Evolutionary conservation across 1,284 basidiomycete species (phyloP).

Genomic region (Microbotryomycetes sp.): DNA sequence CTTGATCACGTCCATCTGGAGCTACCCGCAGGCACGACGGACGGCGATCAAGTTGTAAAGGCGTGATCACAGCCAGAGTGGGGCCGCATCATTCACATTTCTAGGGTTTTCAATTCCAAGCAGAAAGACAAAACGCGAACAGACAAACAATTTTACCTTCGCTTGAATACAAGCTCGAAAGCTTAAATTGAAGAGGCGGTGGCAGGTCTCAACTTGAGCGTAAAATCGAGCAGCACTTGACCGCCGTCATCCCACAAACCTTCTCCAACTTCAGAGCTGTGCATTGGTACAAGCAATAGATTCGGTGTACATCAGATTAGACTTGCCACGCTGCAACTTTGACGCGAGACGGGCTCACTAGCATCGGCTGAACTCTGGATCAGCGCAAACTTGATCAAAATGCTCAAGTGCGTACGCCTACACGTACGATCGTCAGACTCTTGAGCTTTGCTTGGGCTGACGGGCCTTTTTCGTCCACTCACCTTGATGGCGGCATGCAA

Average conservation of each 20-base stretch:
- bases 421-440: too few species aligned
- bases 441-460: neutral
- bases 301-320: neutral
- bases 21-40: neutral
- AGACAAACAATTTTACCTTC: too few species aligned
- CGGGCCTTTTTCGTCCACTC: too few species aligned
- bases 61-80: too few species aligned
- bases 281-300: too few species aligned
- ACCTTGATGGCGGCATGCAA: neutral
- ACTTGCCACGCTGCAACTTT: neutral
- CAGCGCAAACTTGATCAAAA: neutral
- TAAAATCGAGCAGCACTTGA: conserved; percentile 3
- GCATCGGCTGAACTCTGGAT: conserved; percentile 1
- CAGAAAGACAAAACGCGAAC: too few species aligned
- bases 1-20: neutral
- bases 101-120: too few species aligned
- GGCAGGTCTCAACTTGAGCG: neutral
- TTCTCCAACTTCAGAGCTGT: conserved; percentile 1
- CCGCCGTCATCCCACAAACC: conserved; percentile 6
- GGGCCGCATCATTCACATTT: too few species aligned
- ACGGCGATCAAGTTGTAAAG: too few species aligned
- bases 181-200: too few species aligned
- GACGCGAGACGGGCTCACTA: neutral
- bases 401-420: neutral
- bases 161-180: too few species aligned